Evolutionary conservation across 352 stramenopile genomes (phyloP).

Genomic region (Phytophthora palmivora): DNA sequence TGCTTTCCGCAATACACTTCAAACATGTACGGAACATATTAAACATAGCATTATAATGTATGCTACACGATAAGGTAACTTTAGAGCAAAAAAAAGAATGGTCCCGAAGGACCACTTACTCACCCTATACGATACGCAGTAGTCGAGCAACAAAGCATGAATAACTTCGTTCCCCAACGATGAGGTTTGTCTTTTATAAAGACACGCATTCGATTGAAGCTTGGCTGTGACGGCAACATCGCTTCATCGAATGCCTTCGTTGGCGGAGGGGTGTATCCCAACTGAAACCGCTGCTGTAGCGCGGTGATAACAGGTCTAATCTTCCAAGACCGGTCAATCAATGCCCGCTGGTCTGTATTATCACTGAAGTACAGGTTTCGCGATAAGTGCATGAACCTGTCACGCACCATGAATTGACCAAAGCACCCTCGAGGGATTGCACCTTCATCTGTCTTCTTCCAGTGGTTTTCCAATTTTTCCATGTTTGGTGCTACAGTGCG

Average conservation of each 20-base stretch:
- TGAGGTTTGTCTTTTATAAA: constrained; percentile 7
- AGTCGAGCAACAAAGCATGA: constrained; percentile 3
- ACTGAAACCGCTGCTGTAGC: constrained; percentile 9
- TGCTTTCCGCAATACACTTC: constrained; percentile 11
- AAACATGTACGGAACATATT: neutral
- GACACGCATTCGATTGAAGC: constrained; percentile 4
- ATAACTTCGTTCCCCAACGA: neutral
- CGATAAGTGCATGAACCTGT: neutral
- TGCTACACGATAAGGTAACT: neutral
- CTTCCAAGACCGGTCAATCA: neutral
- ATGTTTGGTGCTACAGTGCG: no score
- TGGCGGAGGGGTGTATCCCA: neutral
- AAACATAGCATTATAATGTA: neutral
- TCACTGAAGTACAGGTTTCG: no score
- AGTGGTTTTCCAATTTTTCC: no score
- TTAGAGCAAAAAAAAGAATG: neutral
- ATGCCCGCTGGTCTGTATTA: no score
- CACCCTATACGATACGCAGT: constrained; percentile 8
- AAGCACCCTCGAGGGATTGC: no score
- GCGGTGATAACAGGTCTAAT: constrained; percentile 1
- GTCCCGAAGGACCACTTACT: neutral
- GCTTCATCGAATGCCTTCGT: constrained; percentile 6
- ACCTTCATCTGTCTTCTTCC: no score
- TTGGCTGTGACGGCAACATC: neutral
- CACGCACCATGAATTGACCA: no score